These are phyloP conservation scores for Phialemonium atrogriseum DNA, from an alignment of 2,329 filamentous ascomycete species.

Conservation along the genomic window DNA sequence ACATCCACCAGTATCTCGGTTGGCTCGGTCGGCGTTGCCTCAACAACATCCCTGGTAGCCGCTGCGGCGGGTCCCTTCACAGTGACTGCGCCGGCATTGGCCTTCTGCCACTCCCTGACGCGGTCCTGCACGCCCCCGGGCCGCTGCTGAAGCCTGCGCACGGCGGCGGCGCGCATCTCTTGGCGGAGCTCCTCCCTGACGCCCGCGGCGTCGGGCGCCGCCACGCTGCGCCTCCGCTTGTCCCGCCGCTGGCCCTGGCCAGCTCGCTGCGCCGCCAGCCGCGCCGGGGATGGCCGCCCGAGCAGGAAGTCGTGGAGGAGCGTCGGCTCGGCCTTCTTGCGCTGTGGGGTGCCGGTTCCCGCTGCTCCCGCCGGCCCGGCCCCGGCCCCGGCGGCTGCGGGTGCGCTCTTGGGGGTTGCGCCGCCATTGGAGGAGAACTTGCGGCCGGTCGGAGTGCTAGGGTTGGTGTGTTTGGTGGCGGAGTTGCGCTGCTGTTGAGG, in stretches of 20 bases:
- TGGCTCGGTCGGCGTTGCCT: conserved; percentile 47
- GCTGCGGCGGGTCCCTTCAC: conserved; percentile 24
- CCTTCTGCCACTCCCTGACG: conserved; percentile 77
- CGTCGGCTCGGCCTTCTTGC: conserved; percentile 37
- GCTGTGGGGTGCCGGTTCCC: conserved; percentile 19
- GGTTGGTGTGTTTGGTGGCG: conserved; percentile 12
- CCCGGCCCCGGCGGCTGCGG: conserved; percentile 23
- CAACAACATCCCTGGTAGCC: conserved; percentile 41
- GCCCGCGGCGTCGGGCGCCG: conserved; percentile 36
- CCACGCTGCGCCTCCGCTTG: conserved; percentile 46
- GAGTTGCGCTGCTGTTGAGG: conserved; percentile 8
- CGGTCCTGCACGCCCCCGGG: conserved; percentile 67
- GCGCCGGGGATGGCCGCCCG: conserved; percentile 47
- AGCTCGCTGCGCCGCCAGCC: conserved; percentile 33
- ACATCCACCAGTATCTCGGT: conserved; percentile 53
- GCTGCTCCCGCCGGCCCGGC: too few relatives aligned
- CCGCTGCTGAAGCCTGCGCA: conserved; percentile 49
- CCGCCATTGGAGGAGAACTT: conserved; percentile 13
- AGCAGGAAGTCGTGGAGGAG: conserved; percentile 50
- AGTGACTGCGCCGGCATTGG: conserved; percentile 58
- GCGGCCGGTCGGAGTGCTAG: conserved; percentile 17
- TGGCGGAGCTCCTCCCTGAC: conserved; percentile 45
- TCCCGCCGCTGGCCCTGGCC: too few relatives aligned
- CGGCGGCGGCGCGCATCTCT: conserved; percentile 51
- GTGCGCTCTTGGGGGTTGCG: conserved; percentile 34